Conservation (phyloP, 1,139 yeast species). For the Debaryomyces psychrophilus region DNA sequence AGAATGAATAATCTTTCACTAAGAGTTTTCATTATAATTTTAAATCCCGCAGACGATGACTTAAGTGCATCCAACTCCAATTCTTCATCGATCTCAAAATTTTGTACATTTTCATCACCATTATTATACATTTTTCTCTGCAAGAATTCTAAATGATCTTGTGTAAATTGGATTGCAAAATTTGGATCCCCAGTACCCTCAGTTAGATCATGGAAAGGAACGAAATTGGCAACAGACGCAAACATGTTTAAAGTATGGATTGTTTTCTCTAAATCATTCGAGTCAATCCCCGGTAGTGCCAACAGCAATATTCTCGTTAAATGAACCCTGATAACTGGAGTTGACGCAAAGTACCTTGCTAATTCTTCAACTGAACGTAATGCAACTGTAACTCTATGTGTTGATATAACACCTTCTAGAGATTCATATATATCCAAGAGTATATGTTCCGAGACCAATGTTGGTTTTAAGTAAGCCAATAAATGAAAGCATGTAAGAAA, state of each 20-base stretch:
- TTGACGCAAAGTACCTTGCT: conserved; percentile 66
- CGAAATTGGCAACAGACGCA: conserved; percentile 69
- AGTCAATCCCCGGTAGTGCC: conserved; percentile 81
- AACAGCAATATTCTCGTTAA: conserved; percentile 71
- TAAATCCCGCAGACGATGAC: conserved; percentile 77
- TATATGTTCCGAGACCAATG: conserved; percentile 61
- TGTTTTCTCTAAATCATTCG: conserved; percentile 82
- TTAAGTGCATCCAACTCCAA: conserved; percentile 59
- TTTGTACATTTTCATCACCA: conserved; percentile 12
- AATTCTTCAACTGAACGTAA: conserved; percentile 67
- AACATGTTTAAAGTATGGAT: conserved; percentile 70
- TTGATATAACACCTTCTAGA: conserved; percentile 75
- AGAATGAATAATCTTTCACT: conserved; percentile 63
- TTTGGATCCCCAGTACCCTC: conserved; percentile 48
- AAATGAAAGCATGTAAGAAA: conserved; percentile 65
- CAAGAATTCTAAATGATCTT: conserved; percentile 58
- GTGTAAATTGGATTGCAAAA: conserved; percentile 75
- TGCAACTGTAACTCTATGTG: conserved; percentile 80
- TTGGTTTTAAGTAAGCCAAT: conserved; percentile 66
- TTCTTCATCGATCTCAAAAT: conserved; percentile 40
- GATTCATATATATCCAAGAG: conserved; percentile 83
- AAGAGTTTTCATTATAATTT: conserved; percentile 59
- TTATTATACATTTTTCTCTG: conserved; percentile 36
- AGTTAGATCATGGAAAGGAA: conserved; percentile 67
- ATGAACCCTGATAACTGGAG: conserved; percentile 75